Evolutionary conservation across 805 yeast genomes (phyloP).

Genomic region (Ogataea paradorogensis): DNA sequence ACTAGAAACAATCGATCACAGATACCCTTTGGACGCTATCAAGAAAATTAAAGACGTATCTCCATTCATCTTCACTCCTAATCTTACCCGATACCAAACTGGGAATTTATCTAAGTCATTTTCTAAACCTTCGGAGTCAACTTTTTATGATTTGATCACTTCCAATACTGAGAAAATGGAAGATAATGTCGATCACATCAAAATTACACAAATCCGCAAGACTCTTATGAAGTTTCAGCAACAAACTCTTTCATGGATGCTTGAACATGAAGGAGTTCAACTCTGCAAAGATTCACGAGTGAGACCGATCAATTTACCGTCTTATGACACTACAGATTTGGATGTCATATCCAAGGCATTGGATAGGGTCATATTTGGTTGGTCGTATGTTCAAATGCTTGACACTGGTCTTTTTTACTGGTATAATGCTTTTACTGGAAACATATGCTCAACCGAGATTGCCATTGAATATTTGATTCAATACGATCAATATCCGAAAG

Average conservation of each 20-base stretch:
- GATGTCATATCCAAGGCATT: conserved; percentile 31
- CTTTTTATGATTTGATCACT: conserved; percentile 51
- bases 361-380: conserved; percentile 51
- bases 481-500: conserved; percentile 10
- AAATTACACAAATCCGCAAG: conserved; percentile 22
- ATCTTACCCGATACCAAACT: conserved; percentile 25
- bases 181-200: conserved; percentile 9
- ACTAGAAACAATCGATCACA: conserved; percentile 18
- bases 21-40: conserved; percentile 19
- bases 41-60: conserved; percentile 17
- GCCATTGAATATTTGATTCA: conserved; percentile 29
- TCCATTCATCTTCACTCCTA: conserved; percentile 14
- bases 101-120: conserved; percentile 3
- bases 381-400: conserved; percentile 35
- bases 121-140: conserved; percentile 25
- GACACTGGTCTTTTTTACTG: conserved; percentile 28
- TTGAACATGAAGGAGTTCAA: conserved; percentile 45
- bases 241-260: conserved; percentile 55
- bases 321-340: conserved; percentile 18
- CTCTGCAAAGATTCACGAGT: conserved; percentile 31
- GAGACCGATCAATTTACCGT: conserved; percentile 23
- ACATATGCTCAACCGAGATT: conserved; percentile 36
- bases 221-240: conserved; percentile 44
- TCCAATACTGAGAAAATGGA: conserved; percentile 37
- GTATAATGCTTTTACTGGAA: conserved; percentile 52